Evolutionary conservation across 2,329 filamentous ascomycete species (phyloP).

Genomic region (Parascedosporium putredinis): DNA sequence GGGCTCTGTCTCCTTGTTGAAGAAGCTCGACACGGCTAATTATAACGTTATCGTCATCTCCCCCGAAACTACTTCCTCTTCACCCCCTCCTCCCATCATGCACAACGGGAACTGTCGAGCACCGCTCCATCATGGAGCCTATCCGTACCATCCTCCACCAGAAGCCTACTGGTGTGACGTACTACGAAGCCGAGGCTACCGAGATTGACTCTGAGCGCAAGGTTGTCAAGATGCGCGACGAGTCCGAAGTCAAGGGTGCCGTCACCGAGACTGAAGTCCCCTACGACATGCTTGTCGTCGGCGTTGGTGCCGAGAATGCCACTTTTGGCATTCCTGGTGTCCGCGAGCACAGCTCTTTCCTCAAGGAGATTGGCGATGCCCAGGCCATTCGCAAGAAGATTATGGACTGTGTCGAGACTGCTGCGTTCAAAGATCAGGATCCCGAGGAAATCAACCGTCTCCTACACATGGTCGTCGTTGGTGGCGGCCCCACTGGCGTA

Average conservation of each 20-base stretch:
- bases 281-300: slow-evolving; percentile 96
- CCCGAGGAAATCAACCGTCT: slow-evolving; percentile 83
- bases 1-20: slow-evolving; percentile 89
- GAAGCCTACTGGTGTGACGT: slow-evolving; percentile 89
- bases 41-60: slow-evolving; percentile 98
- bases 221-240: slow-evolving; percentile 80
- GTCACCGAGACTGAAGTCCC: slow-evolving; percentile 76
- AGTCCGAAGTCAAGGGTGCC: slow-evolving; percentile 83
- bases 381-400: slow-evolving; percentile 96
- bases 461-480: slow-evolving; percentile 93
- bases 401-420: slow-evolving; percentile 99
- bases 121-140: slow-evolving; percentile 99
- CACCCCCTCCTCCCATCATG: slow-evolving; percentile 96
- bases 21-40: slow-evolving; percentile 97
- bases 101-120: slow-evolving; percentile 94
- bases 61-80: slow-evolving; percentile 99
- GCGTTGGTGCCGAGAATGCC: slow-evolving; percentile 95
- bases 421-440: slow-evolving; percentile 93
- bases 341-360: slow-evolving; percentile 88
- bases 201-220: slow-evolving; percentile 90
- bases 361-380: slow-evolving; percentile 96
- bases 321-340: slow-evolving; percentile 97
- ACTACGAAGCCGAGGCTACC: slow-evolving; percentile 94
- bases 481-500: slow-evolving; percentile 91
- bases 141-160: slow-evolving; percentile 90